Evolutionary conservation across 2,329 filamentous ascomycete genomes (phyloP), one percentile per base, ranked within the genome.

Genomic region (Ophiostoma montium): DNA sequence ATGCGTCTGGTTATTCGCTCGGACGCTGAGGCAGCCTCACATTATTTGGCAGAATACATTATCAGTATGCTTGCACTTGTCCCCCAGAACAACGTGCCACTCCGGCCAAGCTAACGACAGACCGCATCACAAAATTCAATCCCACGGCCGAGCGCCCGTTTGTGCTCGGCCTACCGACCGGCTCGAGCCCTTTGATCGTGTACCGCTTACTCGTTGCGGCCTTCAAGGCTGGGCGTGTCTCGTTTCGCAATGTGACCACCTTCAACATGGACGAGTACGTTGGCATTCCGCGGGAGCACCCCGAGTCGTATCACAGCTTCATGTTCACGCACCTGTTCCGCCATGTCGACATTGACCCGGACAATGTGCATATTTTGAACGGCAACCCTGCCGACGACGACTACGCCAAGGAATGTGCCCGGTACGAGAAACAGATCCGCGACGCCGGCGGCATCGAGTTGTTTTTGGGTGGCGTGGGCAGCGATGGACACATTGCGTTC

Each of bases 271-370:
- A 87, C 64, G 82, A 87, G 66, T 87, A 87, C 60, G 79, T 86
- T 52, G 79, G 77, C 39, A 72, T 87, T 46, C 78, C 82, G 21
- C 74, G 79, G 54, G 78, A 84, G 55, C 83, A 87, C 62, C 81
- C 83, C 3, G 78, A 86, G 61, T 83, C 77, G 59, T 87, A 87
- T 64, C 82, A 86, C 67, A 80, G 76, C 59, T 88, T 86, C 69
- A 87, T 87, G 84, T 86, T 84, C 70, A 78, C 78, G 65, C 72
- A 87, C 65, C 83, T 87, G 67, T 87, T 88, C 68, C 80, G 77
- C 30, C 82, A 71, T 53, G 75, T 87, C 56, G 78, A 87, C 60
- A 77, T 87, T 53, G 70, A 74, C 49, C 81, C 82, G 1, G 68
- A 71, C 54, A 85, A 70, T 50, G 76, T 86, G 56, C 78, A 87